Base-by-base conservation (phyloP, 1,284 basidiomycete genomes). In the Cutaneotrichosporon sp. region DNA sequence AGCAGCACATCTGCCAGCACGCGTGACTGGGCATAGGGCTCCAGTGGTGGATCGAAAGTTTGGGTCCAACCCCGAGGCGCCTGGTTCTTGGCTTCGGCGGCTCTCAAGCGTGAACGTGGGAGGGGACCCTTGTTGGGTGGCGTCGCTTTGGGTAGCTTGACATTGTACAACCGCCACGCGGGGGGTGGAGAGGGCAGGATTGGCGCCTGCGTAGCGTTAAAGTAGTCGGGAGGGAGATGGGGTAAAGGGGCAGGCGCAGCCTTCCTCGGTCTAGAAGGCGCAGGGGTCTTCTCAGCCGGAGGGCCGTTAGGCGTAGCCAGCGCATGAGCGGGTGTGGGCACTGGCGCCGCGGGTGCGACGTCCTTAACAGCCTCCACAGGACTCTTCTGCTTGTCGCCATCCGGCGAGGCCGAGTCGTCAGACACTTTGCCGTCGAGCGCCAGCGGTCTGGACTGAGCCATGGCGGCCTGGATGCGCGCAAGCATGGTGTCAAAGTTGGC, bases 401-500 rank as follows among this genome's bases (percentile, higher is more conserved):
- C 51, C 8, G 30, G 18, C 16, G 14, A 30, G 14, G 26, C 30
- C 13, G 51, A n/a, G 14, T 53, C 51, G 18, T 53, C 26, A 30
- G 51, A 53, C 18, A 10, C 26, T 30, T 53, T 53, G 26, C 8
- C 51, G 18, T 32, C 51, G 3, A 9, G 50, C 7, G 31, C 14
- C 51, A 76, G 77, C 21, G 83, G 87, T 85, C 90, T 89, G 46
- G 85, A 85, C 74, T 87, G 85, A 16, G 60, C 69, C 73, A 96
- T 81, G 5, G 89, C 92, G 26, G 90, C 91, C 74, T 90, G 92
- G 72, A 97, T 92, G 34, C 92, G 86, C 7, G 90, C 91, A 85
- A 97, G 89, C 60, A 88, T 87, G 73, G 92, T 89, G 72, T 93
- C 89, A 70, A 95, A 81, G 87, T 83, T 50, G 86, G 86, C 70